Conservation (phyloP, 345 rosid species). For the Sonneratia caseolaris region DNA sequence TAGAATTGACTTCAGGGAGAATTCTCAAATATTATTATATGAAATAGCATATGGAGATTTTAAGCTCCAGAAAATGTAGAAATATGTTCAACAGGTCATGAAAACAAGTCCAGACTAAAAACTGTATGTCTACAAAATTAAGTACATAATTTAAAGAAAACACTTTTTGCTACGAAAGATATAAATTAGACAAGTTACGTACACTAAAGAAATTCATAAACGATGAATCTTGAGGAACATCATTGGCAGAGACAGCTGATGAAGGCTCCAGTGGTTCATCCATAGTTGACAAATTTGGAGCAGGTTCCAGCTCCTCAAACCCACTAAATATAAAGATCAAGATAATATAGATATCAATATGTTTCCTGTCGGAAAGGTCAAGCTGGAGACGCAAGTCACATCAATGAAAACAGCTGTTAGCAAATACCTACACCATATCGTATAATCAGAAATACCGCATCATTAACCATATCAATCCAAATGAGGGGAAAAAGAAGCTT, state of each 20-base stretch:
- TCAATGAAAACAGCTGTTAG: not conserved
- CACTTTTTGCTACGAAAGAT: too few relatives aligned
- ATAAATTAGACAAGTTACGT: constrained; percentile 10
- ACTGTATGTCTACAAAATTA: not conserved
- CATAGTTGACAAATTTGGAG: constrained; percentile 43
- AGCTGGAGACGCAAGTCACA: not conserved
- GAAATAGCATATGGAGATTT: too few relatives aligned
- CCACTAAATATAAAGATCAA: constrained; percentile 25
- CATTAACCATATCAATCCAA: not conserved
- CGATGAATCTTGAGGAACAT: constrained; percentile 41
- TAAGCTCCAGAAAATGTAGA: too few relatives aligned
- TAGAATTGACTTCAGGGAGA: too few relatives aligned
- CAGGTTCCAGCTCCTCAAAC: constrained; percentile 62
- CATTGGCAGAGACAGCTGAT: constrained; percentile 26
- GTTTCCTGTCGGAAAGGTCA: not conserved
- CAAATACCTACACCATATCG: not conserved
- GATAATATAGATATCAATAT: not conserved
- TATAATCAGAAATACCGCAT: not conserved
- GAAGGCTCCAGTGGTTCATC: constrained; percentile 58
- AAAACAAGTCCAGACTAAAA: not conserved
- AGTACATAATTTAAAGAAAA: too few relatives aligned
- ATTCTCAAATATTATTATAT: too few relatives aligned
- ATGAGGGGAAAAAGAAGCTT: not conserved
- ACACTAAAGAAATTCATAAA: constrained; percentile 58
- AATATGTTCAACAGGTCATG: too few relatives aligned